Base-by-base conservation (phyloP, 805 yeast genomes). In the Sungouiozyma intestinalis region DNA sequence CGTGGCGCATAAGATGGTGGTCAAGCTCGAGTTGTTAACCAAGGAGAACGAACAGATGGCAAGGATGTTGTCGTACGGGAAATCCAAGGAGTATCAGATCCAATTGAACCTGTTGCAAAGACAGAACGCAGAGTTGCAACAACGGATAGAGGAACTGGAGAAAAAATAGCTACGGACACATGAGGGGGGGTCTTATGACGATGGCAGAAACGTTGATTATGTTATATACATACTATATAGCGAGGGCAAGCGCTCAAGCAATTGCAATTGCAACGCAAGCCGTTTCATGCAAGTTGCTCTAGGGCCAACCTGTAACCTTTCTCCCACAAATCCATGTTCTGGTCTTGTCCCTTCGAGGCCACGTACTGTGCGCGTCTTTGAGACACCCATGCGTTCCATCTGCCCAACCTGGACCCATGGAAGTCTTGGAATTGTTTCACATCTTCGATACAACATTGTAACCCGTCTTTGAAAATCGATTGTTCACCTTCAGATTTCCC, bases 241-340 rank as follows among this genome's bases (percentile, higher is more conserved):
- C n/a, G n/a, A n/a, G n/a, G n/a, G n/a, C n/a, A n/a, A n/a, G n/a
- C n/a, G n/a, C n/a, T n/a, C n/a, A n/a, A n/a, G n/a, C n/a, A n/a
- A n/a, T n/a, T n/a, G n/a, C n/a, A n/a, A n/a, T n/a, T n/a, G 15
- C 7, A 19, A 18, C 14, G 24, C 38, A 16, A n/a, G 7, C 31
- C 16, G 11, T 24, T 24, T n/a, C n/a, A 24, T 7, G 29, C 29
- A 6, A 24, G 11, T 24, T 24, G 6, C 11, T 24, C 29, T 11
- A 24, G 29, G 9, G 29, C 29, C 11, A 24, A 24, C 29, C 29
- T 24, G 29, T 76, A 87, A 0, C 95, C 97, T 51, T 82, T 94
- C 20, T 81, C 86, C 82, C 85, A 90, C 61, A 84, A 95, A 95
- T 96, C 90, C 41, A 77, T 42, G 54, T 69, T 73, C 13, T 66